Evolutionary conservation across 106 monocot genomes (phyloP), one percentile per base, ranked within the genome.

Genomic region (Dioscorea alata): DNA sequence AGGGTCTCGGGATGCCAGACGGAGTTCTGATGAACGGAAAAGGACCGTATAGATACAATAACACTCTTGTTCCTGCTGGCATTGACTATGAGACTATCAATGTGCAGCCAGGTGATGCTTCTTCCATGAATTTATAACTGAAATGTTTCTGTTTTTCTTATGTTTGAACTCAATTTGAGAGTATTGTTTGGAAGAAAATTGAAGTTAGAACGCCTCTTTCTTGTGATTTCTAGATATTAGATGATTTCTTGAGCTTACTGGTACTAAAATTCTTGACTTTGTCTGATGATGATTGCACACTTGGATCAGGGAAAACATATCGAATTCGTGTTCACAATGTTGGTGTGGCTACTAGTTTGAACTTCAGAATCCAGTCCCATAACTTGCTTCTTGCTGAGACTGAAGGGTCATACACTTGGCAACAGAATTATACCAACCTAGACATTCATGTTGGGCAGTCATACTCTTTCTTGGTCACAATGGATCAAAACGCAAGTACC

Each of bases 371-470:
- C 57, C 88, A 93, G 72, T 77, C 71, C 17, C 92, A 88, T 57
- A 86, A 88, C 74, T 35, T 93, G 83, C 83, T 88, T 60, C 83
- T 93, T 42, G 78, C 77, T 6, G 88, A 93, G 69, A 81, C 92
- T 20, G 92, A 93, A 78, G 92, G 92, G 64, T 78, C 88, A 13
- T 93, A 93, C 62, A 93, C 92, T 8, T 66, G 69, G 2, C 85
- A 89, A 42, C 83, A 85, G 63, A 93, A 93, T 48, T 88, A 74
- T 56, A 86, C 86, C 51, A 81, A 77, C 66, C 61, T 93, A 16
- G 88, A 93, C 64, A 86, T 88, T 75, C 88, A 86, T 76, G 88
- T 93, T 25, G 88, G 92, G 2, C 92, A 93, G 66, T 93, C 92
- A 15, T 93, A 86, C 76, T 93, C 92, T 23, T 93, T 93, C 73